Base-by-base conservation (phyloP, 148 eudicot genomes). In the Amaranthus cruentus region DNA sequence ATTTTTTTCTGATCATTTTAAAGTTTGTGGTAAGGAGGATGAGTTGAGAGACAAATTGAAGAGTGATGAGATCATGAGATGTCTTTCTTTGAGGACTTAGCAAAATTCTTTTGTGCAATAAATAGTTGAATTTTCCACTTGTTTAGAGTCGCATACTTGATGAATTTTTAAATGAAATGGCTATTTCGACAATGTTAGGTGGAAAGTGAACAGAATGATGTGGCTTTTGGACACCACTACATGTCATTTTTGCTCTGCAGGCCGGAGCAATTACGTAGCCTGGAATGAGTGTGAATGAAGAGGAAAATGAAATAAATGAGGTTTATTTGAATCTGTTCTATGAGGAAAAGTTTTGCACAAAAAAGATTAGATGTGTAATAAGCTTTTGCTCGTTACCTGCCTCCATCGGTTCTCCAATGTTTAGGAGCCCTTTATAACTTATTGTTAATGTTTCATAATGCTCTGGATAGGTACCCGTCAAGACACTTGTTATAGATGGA, bases 401-500 rank as follows among this genome's bases (percentile, higher is more conserved):
- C 5, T 13, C 3, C 46, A 46, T 73, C 49, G 2, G 43, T 55
- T 15, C 52, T 54, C 47, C n/a, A 46, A 54, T 47, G 69, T 61
- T 53, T 63, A 21, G 6, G 58, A 55, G 52, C 49, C 46, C 28
- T 12, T 48, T 54, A n/a, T 47, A 11, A 55, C 46, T 6, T 57
- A 9, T 21, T 1, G 66, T n/a, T 55, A 7, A 42, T 44, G 47
- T 66, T 59, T 71, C 47, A 11, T 1, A 12, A 43, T 10, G 8
- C 11, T 15, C 42, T 46, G 58, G 71, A 46, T 74, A 91, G 94
- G 97, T 88, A 60, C 98, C 98, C 9, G 89, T 91, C 75, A 91
- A 91, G 87, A 89, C 95, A 58, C 87, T 93, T 76, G 88, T 91
- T 65, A 91, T 93, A 64, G 98, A 93, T 84, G 98, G 98, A 73